These are phyloP conservation scores for Euphrasia arctica DNA, from an alignment of 305 asterid genomes.

Conservation along the genomic window DNA sequence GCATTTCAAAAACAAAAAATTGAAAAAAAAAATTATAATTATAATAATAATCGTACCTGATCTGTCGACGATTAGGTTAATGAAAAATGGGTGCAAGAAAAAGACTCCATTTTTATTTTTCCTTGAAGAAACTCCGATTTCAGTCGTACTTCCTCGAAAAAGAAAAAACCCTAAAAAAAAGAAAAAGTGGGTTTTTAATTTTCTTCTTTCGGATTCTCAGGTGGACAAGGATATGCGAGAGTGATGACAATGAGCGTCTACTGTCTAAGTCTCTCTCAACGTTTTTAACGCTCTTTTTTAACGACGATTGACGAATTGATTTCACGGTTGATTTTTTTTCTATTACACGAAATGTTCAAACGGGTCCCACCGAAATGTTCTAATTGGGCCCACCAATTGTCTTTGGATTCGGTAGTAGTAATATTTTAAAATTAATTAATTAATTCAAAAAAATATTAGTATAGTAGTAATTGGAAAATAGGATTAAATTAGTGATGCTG, in stretches of 20 bases:
- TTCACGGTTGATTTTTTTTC: slow-evolving; percentile 33
- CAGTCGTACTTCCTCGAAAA: neutral
- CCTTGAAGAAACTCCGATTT: slow-evolving; percentile 8
- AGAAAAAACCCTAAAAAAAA: slow-evolving; percentile 25
- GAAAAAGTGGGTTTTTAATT: slow-evolving; percentile 24
- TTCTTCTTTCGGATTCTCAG: slow-evolving; percentile 29
- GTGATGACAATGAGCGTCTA: slow-evolving; percentile 31
- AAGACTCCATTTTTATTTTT: slow-evolving; percentile 12
- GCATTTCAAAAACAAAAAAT: neutral
- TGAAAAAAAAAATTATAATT: neutral
- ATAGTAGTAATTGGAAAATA: no score
- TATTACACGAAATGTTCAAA: slow-evolving; percentile 3
- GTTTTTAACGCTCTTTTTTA: slow-evolving; percentile 5
- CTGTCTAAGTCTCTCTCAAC: slow-evolving; percentile 33
- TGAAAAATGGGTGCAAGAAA: slow-evolving; percentile 4
- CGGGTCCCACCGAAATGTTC: slow-evolving; percentile 27
- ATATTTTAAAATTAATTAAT: no score
- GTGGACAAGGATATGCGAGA: slow-evolving; percentile 42
- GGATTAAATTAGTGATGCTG: neutral
- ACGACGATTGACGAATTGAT: slow-evolving; percentile 13
- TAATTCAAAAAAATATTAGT: no score
- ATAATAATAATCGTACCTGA: slow-evolving; percentile 33
- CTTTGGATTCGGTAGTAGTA: slow-evolving; percentile 34
- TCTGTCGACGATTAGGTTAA: slow-evolving; percentile 20
- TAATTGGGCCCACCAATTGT: slow-evolving; percentile 20